Percentiles rank a stretch among this genome's conserved stretches.
phyloP scores from a whole-genome alignment of 2,329 filamentous ascomycete species.

The Nigrospora oryzae region DNA sequence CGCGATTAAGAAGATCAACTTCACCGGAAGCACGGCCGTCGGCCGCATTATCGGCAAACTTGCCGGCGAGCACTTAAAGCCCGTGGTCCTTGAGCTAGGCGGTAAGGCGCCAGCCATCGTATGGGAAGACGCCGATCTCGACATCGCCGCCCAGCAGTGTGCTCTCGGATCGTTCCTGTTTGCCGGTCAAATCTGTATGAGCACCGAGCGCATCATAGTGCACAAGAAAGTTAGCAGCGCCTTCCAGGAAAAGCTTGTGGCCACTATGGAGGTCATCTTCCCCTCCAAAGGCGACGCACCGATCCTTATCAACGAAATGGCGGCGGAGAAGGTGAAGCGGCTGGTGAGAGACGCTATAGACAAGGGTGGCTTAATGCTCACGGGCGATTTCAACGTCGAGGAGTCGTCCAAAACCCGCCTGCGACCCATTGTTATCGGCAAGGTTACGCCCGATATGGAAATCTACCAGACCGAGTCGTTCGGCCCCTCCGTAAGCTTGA shows the following conservation, averaged over 20 bases:
- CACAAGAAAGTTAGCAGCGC: slow-evolving; percentile 42
- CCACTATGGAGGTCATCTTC: slow-evolving; percentile 14
- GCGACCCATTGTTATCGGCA: slow-evolving; percentile 50
- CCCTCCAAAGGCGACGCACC: slow-evolving; percentile 14
- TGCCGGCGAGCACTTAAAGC: slow-evolving; percentile 59
- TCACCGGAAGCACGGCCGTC: slow-evolving; percentile 59
- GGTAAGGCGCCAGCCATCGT: slow-evolving; percentile 62
- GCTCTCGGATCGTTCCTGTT: slow-evolving; percentile 53
- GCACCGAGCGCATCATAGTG: slow-evolving; percentile 58
- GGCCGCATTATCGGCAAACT: slow-evolving; percentile 55
- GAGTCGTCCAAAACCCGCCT: slow-evolving; percentile 32
- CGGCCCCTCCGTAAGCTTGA: slow-evolving; percentile 53
- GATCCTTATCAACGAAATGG: slow-evolving; percentile 16
- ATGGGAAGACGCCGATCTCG: slow-evolving; percentile 57
- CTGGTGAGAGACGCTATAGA: slow-evolving; percentile 46
- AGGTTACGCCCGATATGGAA: slow-evolving; percentile 57
- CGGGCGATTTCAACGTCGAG: slow-evolving; percentile 32
- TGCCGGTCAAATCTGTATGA: slow-evolving; percentile 62
- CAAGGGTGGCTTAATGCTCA: slow-evolving; percentile 47
- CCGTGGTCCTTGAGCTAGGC: slow-evolving; percentile 59
- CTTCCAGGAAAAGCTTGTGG: slow-evolving; percentile 33
- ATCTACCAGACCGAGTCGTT: slow-evolving; percentile 59
- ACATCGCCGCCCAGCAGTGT: slow-evolving; percentile 50
- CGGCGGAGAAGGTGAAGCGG: slow-evolving; percentile 20
- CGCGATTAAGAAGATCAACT: slow-evolving; percentile 58